Base-by-base conservation (phyloP, 495 filamentous ascomycete species). In the Acidiella bohemica region DNA sequence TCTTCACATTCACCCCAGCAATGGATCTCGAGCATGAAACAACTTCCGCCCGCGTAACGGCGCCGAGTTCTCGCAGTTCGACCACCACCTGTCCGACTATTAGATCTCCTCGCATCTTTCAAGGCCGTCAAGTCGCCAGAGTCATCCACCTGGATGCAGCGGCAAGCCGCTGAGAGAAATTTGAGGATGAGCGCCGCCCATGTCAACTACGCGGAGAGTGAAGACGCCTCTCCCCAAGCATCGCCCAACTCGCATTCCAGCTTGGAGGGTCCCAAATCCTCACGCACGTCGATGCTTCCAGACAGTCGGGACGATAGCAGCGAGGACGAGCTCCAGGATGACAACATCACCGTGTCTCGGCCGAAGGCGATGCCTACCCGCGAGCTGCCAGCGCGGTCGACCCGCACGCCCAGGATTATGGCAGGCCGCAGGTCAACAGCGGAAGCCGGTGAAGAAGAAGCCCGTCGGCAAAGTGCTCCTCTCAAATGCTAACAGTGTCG, bases 61-160 rank as follows among this genome's bases (percentile, higher is more conserved):
- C 47, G 47, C 1, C 31, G 20, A 16, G 13, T 51, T 3, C 1
- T 39, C 5, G 36, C 19, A 16, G 32, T 51, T 31, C 12, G 9
- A 12, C 47, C 38, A 9, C 22, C 42, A 10, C 38, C 39, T 14
- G 38, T 43, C n/a, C 29, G 38, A 22, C 29, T 51, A 1, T 46
- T 43, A 2, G 43, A 51, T 19, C 44, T 51, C 19, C 10, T 47
- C 26, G 9, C 32, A 7, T 31, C 48, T 9, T 51, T 51, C 36
- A 39, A 39, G 3, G 39, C 43, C 5, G 27, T 21, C 24, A 33
- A 31, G 13, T 4, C 24, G 4, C 48, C 42, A 1, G 13, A 5
- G 1, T 46, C 42, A 12, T 17, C 26, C 14, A 38, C 27, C 33
- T 42, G 33, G 35, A 42, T 47, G 42, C 23, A 39, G 28, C 36